Percentiles rank a stretch among this genome's conserved stretches.
phyloP scores from a whole-genome alignment of 768 basidiomycete species.

The Leccinum subgranulosum region DNA sequence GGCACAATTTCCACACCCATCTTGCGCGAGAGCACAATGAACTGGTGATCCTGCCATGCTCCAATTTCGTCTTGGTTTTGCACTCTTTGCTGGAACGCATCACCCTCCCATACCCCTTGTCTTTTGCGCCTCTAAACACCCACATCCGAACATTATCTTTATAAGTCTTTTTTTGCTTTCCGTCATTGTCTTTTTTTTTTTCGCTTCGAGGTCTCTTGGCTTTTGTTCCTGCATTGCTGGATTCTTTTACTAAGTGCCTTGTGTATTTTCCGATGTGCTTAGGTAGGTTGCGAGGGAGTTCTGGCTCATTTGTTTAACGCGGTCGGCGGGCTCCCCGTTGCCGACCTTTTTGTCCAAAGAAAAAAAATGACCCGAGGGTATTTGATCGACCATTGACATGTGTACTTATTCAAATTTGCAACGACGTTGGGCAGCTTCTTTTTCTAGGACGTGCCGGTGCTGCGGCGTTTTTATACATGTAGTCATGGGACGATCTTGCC shows the following conservation, averaged over 20 bases:
- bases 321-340: not conserved
- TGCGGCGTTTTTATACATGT: not conserved
- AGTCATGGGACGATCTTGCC: not conserved
- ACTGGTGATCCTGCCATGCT: conserved; percentile 53
- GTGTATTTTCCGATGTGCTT: conserved; percentile 20
- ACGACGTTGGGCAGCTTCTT: not conserved
- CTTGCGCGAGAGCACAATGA: conserved; percentile 78
- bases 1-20: conserved; percentile 72
- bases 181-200: not conserved
- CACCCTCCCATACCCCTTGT: conserved; percentile 13
- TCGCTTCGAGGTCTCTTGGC: not conserved
- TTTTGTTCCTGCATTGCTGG: conserved; percentile 17
- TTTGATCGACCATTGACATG: conserved; percentile 2
- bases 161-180: not conserved
- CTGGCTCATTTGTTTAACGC: conserved; percentile 3
- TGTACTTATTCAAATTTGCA: conserved; percentile 3
- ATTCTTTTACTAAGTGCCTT: conserved; percentile 19
- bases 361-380: not conserved
- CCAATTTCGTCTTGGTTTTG: not conserved
- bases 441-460: not conserved
- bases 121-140: not conserved
- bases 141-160: not conserved
- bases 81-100: conserved; percentile 8
- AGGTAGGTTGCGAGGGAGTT: conserved; percentile 17
- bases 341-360: not conserved